phyloP scores from a whole-genome alignment of 2,329 filamentous ascomycete species.

The Catunica adiposa region DNA sequence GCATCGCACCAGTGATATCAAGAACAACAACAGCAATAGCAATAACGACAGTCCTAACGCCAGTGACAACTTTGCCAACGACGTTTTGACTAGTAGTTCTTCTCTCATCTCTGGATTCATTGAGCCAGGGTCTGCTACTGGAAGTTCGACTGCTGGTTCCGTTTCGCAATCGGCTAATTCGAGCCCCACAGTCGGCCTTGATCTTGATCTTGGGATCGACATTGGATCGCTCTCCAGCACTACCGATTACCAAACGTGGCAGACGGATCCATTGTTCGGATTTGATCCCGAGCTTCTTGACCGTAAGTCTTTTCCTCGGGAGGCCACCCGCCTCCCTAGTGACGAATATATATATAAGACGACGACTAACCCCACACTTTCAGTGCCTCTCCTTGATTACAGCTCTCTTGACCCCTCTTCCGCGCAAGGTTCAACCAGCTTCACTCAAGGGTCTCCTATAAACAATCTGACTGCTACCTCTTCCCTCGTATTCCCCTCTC shows the following conservation, averaged over 20 bases:
- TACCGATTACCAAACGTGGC: conserved; percentile 3
- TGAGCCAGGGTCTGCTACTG: neutral
- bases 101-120: conserved; percentile 1
- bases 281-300: conserved; percentile 5
- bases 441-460: conserved; percentile 4
- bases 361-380: neutral
- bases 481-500: conserved; percentile 6
- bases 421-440: conserved; percentile 1
- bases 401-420: conserved; percentile 4
- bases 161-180: conserved; percentile 6
- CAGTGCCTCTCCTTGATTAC: conserved; percentile 8
- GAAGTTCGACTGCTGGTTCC: neutral
- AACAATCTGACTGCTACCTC: conserved; percentile 5
- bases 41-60: neutral
- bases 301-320: neutral
- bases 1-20: neutral
- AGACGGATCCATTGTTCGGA: neutral
- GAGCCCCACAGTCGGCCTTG: conserved; percentile 8
- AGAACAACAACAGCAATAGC: neutral
- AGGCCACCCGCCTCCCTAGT: neutral
- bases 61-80: neutral
- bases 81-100: neutral
- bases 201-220: conserved; percentile 5
- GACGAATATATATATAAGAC: neutral
- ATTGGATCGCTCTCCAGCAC: neutral